Evolutionary conservation across 2,329 filamentous ascomycete species (phyloP).

Genomic region (Fusarium nelsonii): DNA sequence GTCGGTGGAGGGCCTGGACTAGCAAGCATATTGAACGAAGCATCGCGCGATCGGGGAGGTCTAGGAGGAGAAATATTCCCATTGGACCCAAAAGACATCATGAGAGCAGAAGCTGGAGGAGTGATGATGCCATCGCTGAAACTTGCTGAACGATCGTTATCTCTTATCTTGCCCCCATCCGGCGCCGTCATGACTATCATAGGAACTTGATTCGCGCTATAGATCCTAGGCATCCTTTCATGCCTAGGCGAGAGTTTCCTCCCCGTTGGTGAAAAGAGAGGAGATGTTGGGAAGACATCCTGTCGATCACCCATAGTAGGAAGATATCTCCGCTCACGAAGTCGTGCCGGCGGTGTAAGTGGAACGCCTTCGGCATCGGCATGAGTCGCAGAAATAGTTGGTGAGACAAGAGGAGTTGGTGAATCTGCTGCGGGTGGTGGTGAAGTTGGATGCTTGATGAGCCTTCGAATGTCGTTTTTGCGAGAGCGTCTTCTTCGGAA

Average conservation of each 20-base stretch:
- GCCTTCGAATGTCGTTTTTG: slow-evolving; percentile 17
- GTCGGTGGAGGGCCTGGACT: slow-evolving; percentile 60
- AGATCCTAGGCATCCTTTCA: slow-evolving; percentile 41
- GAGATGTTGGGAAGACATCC: slow-evolving; percentile 53
- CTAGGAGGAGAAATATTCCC: slow-evolving; percentile 28
- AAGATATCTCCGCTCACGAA: slow-evolving; percentile 62
- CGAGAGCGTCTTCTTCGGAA: slow-evolving; percentile 49
- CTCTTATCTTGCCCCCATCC: slow-evolving; percentile 18
- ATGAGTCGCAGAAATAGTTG: slow-evolving; percentile 47
- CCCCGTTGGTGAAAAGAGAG: slow-evolving; percentile 54
- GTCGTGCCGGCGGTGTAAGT: slow-evolving; percentile 61
- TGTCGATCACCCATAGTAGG: slow-evolving; percentile 40
- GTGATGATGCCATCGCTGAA: slow-evolving; percentile 17
- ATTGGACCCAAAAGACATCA: slow-evolving; percentile 1
- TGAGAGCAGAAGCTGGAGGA: slow-evolving; percentile 20
- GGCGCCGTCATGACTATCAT: slow-evolving; percentile 38
- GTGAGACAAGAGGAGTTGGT: slow-evolving; percentile 58
- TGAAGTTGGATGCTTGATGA: slow-evolving; percentile 44
- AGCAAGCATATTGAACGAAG: slow-evolving; percentile 40
- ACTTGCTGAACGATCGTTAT: slow-evolving; percentile 2
- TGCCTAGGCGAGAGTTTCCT: slow-evolving; percentile 54
- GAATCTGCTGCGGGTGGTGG: slow-evolving; percentile 50
- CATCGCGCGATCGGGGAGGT: slow-evolving; percentile 23
- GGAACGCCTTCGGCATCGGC: slow-evolving; percentile 41
- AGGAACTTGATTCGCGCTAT: slow-evolving; percentile 26